Evolutionary conservation across 129 eudicot species (phyloP).

Genomic region (sunflower (Helianthus annuus)): HanXRQr2.0-SUNRISE NC_035449.2:617705-618204

Average conservation of each 20-base stretch:
- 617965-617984: slow-evolving; percentile 14
- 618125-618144: slow-evolving; percentile 84
- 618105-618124: slow-evolving; percentile 47
- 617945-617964: slow-evolving; percentile 1
- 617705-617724: background rate
- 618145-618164: slow-evolving; percentile 62
- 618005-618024: slow-evolving; percentile 12
- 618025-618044: background rate
- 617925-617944: slow-evolving; percentile 9
- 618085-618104: slow-evolving; percentile 38
- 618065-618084: slow-evolving; percentile 28
- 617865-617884: no score
- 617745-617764: background rate
- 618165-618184: slow-evolving; percentile 60
- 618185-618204: slow-evolving; percentile 61
- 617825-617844: background rate
- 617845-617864: background rate
- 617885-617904: background rate
- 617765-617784: background rate
- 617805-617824: background rate
- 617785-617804: background rate
- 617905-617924: background rate
- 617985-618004: slow-evolving; percentile 23
- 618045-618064: slow-evolving; percentile 48
- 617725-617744: background rate